phyloP scores from a whole-genome alignment of 345 rosid species.

The Balakata baccata region DNA sequence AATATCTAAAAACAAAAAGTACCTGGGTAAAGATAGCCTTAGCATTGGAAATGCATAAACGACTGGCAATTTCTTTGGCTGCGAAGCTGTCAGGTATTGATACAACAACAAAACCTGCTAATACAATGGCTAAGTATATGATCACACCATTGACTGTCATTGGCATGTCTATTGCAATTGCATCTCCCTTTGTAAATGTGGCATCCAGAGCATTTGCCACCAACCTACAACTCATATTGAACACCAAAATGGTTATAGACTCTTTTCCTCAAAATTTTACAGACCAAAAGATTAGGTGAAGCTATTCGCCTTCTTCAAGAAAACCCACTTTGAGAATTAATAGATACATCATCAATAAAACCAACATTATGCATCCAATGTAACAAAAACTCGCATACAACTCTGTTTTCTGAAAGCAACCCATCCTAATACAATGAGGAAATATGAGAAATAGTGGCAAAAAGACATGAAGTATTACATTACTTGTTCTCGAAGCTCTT shows the following conservation, averaged over 20 bases:
- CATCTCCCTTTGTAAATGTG: conserved; percentile 66
- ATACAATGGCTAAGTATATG: conserved; percentile 73
- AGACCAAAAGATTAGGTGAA: not conserved
- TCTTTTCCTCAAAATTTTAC: not conserved
- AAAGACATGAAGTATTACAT: conserved; percentile 48
- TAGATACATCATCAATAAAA: not conserved
- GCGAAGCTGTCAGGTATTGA: conserved; percentile 97
- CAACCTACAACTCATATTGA: conserved; percentile 43
- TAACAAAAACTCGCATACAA: not conserved
- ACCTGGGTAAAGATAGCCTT: conserved; percentile 79
- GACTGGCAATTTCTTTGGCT: conserved; percentile 74
- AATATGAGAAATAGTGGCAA: not conserved
- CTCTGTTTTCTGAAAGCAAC: not conserved
- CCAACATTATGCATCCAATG: not conserved
- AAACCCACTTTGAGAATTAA: not conserved
- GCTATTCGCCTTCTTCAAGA: not conserved
- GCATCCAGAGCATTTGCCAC: conserved; percentile 69
- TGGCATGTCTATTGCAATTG: conserved; percentile 92
- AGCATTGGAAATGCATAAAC: conserved; percentile 70
- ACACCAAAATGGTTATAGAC: not conserved
- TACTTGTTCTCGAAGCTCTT: conserved; percentile 69
- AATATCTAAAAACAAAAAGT: not conserved
- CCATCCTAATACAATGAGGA: not conserved
- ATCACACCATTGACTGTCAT: conserved; percentile 80
- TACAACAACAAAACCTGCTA: conserved; percentile 76